phyloP scores from a whole-genome alignment of 2,329 filamentous ascomycete species.

The Basipetospora chlamydospora region DNA sequence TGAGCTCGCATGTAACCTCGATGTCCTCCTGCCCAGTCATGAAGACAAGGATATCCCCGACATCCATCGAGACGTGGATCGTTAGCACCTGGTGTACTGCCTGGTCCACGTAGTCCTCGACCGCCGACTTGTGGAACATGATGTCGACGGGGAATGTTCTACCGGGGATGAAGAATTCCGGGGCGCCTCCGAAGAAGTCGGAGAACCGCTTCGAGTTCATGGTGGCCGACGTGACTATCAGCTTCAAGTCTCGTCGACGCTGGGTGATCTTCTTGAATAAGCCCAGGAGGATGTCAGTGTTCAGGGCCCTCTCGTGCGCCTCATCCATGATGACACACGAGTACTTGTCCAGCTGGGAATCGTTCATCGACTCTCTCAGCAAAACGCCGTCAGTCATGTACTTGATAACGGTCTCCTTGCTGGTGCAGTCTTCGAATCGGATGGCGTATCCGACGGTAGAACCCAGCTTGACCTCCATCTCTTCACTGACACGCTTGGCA shows the following conservation, averaged over 20 bases:
- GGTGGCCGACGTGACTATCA: slow-evolving; percentile 95
- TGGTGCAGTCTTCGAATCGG: slow-evolving; percentile 95
- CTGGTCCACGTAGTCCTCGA: slow-evolving; percentile 95
- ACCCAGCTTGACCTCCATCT: slow-evolving; percentile 90
- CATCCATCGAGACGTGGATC: slow-evolving; percentile 88
- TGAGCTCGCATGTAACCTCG: slow-evolving; percentile 85
- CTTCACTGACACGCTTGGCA: slow-evolving; percentile 92
- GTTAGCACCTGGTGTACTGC: slow-evolving; percentile 91
- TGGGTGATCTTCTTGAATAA: slow-evolving; percentile 94
- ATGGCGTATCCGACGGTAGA: slow-evolving; percentile 90
- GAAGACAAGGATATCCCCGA: slow-evolving; percentile 91
- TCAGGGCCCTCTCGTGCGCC: slow-evolving; percentile 89
- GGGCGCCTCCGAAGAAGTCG: slow-evolving; percentile 88
- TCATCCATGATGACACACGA: slow-evolving; percentile 99
- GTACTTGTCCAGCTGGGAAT: slow-evolving; percentile 86
- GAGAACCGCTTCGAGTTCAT: slow-evolving; percentile 98
- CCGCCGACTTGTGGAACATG: slow-evolving; percentile 86
- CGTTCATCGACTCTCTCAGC: slow-evolving; percentile 81
- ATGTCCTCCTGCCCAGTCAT: slow-evolving; percentile 99
- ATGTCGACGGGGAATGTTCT: slow-evolving; percentile 95
- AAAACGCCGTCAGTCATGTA: slow-evolving; percentile 99
- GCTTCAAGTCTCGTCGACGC: slow-evolving; percentile 75
- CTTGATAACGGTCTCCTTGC: slow-evolving; percentile 88
- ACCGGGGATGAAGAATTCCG: slow-evolving; percentile 91
- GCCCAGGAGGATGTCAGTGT: slow-evolving; percentile 95